These are phyloP conservation scores for Tubosaeta sp. DNA, from an alignment of 768 basidiomycete genomes.

Conservation along the genomic window DNA sequence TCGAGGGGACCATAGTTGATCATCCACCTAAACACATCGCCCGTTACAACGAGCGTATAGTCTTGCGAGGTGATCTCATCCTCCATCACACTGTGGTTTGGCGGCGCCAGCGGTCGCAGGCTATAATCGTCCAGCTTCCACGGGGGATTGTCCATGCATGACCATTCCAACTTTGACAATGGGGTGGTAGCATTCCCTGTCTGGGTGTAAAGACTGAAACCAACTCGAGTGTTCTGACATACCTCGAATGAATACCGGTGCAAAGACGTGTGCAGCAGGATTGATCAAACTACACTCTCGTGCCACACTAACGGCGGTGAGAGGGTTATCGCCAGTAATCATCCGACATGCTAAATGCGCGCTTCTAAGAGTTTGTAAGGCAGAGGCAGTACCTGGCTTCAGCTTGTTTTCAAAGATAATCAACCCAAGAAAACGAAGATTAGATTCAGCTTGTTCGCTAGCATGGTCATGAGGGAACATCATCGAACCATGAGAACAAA, in stretches of 20 bases:
- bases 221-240: background rate
- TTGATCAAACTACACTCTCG: constrained; percentile 88
- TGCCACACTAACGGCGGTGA: constrained; percentile 96
- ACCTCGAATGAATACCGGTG: constrained; percentile 78
- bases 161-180: constrained; percentile 77
- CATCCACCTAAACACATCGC: constrained; percentile 98
- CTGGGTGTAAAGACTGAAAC: constrained; percentile 2
- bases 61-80: constrained; percentile 78
- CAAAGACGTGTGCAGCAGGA: constrained; percentile 85
- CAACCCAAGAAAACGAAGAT: constrained; percentile 85
- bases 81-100: constrained; percentile 64
- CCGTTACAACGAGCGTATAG: constrained; percentile 87
- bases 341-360: constrained; percentile 94
- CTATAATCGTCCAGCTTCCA: constrained; percentile 89
- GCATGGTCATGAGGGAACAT: constrained; percentile 1
- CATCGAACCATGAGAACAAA: background rate
- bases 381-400: constrained; percentile 86
- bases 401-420: constrained; percentile 98
- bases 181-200: constrained; percentile 52
- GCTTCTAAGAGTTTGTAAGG: constrained; percentile 80
- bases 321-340: constrained; percentile 97
- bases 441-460: constrained; percentile 93
- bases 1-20: constrained; percentile 91
- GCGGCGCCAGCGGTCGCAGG: constrained; percentile 72
- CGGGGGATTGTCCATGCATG: constrained; percentile 79